Conservation (phyloP, 2,329 filamentous ascomycete species). For the Cercospora sp. region DNA sequence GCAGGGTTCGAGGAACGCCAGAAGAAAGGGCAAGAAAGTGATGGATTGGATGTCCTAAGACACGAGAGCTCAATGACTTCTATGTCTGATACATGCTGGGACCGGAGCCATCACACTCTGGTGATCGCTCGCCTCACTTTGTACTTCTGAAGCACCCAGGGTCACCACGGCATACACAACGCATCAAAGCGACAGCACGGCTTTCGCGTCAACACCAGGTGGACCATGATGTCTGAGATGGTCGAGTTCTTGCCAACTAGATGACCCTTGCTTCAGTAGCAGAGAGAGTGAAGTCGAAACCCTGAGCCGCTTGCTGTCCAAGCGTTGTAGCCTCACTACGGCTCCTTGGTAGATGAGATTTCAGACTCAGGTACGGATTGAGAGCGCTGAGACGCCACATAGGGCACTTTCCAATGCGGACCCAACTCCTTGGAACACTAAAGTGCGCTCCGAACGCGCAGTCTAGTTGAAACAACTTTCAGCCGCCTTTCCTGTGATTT, state of each 20-base stretch:
- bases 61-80: background rate
- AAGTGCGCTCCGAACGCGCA: background rate
- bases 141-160: background rate
- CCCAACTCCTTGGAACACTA: background rate
- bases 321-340: background rate
- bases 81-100: background rate
- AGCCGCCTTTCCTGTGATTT: background rate
- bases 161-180: background rate
- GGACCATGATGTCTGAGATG: background rate
- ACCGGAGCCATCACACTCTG: background rate
- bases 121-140: background rate
- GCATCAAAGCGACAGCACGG: background rate
- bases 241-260: background rate
- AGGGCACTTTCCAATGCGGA: background rate
- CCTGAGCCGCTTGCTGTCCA: background rate
- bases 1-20: background rate
- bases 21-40: background rate
- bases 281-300: background rate
- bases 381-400: background rate
- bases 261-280: background rate
- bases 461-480: background rate
- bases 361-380: background rate
- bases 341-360: background rate
- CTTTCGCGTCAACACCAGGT: background rate
- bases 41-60: background rate